Base-by-base conservation (phyloP, 2,329 filamentous ascomycete genomes). In the Neofusicoccum umdonicola region DNA sequence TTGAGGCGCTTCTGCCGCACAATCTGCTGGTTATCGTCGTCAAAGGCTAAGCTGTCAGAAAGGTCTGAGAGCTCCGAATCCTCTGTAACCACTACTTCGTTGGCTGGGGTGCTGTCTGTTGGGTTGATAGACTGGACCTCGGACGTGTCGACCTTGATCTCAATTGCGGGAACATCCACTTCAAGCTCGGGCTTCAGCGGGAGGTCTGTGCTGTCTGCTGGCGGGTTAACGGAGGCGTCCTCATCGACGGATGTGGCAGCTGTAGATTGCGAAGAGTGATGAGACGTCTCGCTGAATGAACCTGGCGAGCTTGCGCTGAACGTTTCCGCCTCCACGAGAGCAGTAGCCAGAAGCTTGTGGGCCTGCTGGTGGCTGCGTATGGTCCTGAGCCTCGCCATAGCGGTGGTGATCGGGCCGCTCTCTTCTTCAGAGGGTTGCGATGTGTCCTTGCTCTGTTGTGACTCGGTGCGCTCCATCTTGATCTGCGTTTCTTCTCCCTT, bases 31-130 rank as follows among this genome's bases (percentile, higher is more conserved):
- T 71, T 66, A 47, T 70, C 69, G 64, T 78, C 74, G 69, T 80
- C 77, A 68, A 80, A 71, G 64, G 77, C 77, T 65, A 71, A 69
- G 66, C 69, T 75, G 54, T 73, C 71, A 56, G 76, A 77, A 34
- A 80, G 72, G 34, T 79, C 77, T 68, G 76, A 77, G 63, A 79
- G 72, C 37, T 78, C 76, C 48, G 77, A 79, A 3, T 50, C 47
- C 5, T 63, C 39, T 9, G 42, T 4, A 22, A 9, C n/a, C 6
- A 31, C 27, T 31, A 11, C 37, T 17, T 35, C 39, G 41, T 39
- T 63, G 17, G 19, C 39, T 6, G 15, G 19, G 27, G 13, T 31
- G 7, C 41, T n/a, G 12, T 27, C 31, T 6, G 34, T 3, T 9
- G 58, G 47, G 15, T 34, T 51, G 35, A 42, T 11, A 17, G 22